Percentiles rank a stretch among this genome's conserved stretches.
Evolutionary conservation across 1,139 yeast species (phyloP).

Genomic region (Pichia terricola): DNA sequence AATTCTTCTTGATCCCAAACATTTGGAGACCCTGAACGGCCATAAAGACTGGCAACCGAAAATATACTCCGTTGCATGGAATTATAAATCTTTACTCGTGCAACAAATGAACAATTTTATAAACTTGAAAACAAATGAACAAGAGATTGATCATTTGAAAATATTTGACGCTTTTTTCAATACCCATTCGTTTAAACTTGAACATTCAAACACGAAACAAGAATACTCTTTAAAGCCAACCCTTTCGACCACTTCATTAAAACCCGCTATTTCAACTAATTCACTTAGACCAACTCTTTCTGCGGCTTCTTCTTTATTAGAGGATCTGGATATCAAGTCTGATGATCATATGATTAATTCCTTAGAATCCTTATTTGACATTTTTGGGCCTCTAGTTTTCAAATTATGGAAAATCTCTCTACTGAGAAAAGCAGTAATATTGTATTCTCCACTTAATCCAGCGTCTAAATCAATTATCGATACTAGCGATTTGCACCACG

Average conservation of each 20-base stretch:
- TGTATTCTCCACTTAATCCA: slow-evolving; percentile 29
- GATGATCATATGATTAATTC: slow-evolving; percentile 41
- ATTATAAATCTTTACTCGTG: slow-evolving; percentile 41
- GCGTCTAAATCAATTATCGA: slow-evolving; percentile 5
- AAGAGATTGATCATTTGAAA: slow-evolving; percentile 5
- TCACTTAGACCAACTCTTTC: no score
- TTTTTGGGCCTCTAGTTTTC: slow-evolving; percentile 66
- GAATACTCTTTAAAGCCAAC: neutral
- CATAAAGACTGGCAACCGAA: slow-evolving; percentile 40
- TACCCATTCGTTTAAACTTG: neutral
- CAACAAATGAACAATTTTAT: slow-evolving; percentile 33
- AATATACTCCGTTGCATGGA: slow-evolving; percentile 48
- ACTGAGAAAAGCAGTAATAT: slow-evolving; percentile 49
- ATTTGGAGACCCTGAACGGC: slow-evolving; percentile 9
- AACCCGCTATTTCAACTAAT: neutral
- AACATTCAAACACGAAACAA: no score
- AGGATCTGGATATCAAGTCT: neutral
- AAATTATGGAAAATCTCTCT: slow-evolving; percentile 62
- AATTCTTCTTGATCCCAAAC: slow-evolving; percentile 39
- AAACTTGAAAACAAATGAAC: slow-evolving; percentile 16
- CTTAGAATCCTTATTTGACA: slow-evolving; percentile 37
- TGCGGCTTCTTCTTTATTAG: neutral
- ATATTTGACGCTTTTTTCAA: slow-evolving; percentile 28
- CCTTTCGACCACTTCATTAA: neutral
- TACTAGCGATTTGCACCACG: slow-evolving; percentile 2